Evolutionary conservation across 805 yeast genomes (phyloP), one percentile per base, ranked within the genome.

Genomic region (Lipomyces orientalis): DNA sequence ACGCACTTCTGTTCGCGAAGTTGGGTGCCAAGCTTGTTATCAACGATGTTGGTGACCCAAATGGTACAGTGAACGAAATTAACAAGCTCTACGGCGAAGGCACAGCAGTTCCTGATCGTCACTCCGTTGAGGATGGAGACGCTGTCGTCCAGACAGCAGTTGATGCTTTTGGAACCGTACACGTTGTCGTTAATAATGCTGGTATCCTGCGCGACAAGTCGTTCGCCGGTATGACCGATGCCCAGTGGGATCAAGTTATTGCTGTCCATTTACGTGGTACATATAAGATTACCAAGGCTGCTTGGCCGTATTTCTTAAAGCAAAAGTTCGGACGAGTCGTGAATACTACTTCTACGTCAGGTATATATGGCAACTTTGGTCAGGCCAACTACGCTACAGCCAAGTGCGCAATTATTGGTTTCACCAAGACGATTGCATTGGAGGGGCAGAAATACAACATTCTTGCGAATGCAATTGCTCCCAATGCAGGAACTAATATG

Each of bases 401-500:
- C 58, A 94, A 94, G 82, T 87, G 90, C 62, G 98, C 92, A 31
- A 87, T 94, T 71, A 80, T 93, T 60, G 97, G 97, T 19, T 85
- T 94, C 73, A 85, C 97, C 54, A 88, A 86, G 79, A 89, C 98
- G 55, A 79, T 92, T 71, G 97, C 98, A 35, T 84, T 91, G 72
- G 99, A 94, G 82, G 99, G 99, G 75, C 87, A 87, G 68, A 91
- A 86, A 79, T 77, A 82, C 75, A 87, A 89, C 76, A 92, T 94
- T 73, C 83, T 84, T 75, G 93, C 88, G 65, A 91, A 93, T 77
- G 86, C 87, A 49, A 88, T 93, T 78, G 98, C 99, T 34, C 99
- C 99, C 63, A 97, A 94, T 78, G 98, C 98, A 35, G 98, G 94
- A 76, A 94, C 99, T 56, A 93, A 96, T 66, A 94, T 94, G 99